Evolutionary conservation across 1,139 yeast species (phyloP).

Genomic region (Nakaseomyces glabratus): DNA sequence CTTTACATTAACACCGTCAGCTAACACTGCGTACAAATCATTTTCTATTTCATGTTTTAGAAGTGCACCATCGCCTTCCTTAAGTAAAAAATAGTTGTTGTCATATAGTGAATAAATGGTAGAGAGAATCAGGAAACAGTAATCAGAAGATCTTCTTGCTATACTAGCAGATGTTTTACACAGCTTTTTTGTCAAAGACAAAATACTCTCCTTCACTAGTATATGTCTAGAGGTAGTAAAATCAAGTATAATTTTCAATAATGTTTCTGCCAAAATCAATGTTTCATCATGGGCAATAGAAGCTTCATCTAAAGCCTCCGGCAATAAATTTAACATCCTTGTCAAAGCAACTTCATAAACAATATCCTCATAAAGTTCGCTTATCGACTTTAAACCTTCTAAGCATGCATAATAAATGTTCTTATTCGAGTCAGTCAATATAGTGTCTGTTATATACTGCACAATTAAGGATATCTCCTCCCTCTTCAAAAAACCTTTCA

Average conservation of each 20-base stretch:
- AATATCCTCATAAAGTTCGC: constrained; percentile 34
- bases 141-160: constrained; percentile 15
- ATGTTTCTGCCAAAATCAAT: constrained; percentile 30
- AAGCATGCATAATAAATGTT: constrained; percentile 39
- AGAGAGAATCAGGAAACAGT: constrained; percentile 26
- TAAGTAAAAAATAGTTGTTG: constrained; percentile 18
- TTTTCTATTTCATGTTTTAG: constrained; percentile 20
- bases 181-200: constrained; percentile 19
- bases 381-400: constrained; percentile 44
- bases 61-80: constrained; percentile 12
- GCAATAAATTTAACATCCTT: constrained; percentile 44
- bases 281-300: constrained; percentile 19
- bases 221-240: constrained; percentile 30
- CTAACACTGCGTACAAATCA: constrained; percentile 14
- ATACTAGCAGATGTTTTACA: constrained; percentile 11
- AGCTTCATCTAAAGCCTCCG: constrained; percentile 33
- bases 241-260: constrained; percentile 37
- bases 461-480: constrained; percentile 57
- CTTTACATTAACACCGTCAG: constrained; percentile 12
- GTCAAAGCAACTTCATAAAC: constrained; percentile 57
- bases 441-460: constrained; percentile 57
- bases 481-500: constrained; percentile 38
- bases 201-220: constrained; percentile 26
- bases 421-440: constrained; percentile 39
- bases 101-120: constrained; percentile 26